Conservation (phyloP, 2,329 filamentous ascomycete genomes). For the Pseudogymnoascus destructans region DNA sequence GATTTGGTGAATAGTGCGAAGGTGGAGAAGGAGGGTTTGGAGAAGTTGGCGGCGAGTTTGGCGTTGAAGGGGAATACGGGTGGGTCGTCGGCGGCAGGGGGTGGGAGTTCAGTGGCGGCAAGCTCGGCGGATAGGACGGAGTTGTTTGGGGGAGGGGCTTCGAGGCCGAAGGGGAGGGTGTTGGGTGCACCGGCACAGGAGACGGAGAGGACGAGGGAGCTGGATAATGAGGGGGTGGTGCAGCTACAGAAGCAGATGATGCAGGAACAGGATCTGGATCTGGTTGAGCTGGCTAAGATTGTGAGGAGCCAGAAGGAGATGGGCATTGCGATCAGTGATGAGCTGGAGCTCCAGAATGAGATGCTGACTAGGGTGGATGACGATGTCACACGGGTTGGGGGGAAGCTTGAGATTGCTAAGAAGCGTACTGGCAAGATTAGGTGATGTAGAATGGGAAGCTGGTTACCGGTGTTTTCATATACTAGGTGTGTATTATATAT, state of each 20-base stretch:
- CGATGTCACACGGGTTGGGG: constrained; percentile 50
- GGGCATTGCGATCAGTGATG: constrained; percentile 61
- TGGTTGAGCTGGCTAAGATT: constrained; percentile 54
- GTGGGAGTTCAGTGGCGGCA: constrained; percentile 22
- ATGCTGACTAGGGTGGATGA: constrained; percentile 55
- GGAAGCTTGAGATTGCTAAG: constrained; percentile 64
- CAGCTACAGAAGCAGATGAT: constrained; percentile 64
- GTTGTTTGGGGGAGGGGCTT: constrained; percentile 32
- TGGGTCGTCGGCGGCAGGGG: constrained; percentile 9
- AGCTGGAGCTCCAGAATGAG: constrained; percentile 57
- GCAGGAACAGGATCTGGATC: constrained; percentile 59
- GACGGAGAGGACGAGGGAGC: constrained; percentile 61
- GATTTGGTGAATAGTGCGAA: constrained; percentile 57
- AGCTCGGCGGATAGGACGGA: constrained; percentile 30
- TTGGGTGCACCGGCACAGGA: constrained; percentile 61
- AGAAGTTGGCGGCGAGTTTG: constrained; percentile 53
- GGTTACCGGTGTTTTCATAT: neutral
- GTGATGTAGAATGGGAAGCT: constrained; percentile 1
- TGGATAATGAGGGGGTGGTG: constrained; percentile 63
- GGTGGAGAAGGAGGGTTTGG: constrained; percentile 64
- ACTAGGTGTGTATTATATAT: neutral
- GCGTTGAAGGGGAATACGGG: constrained; percentile 32
- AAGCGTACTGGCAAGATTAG: constrained; percentile 53
- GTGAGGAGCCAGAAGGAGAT: constrained; percentile 65
- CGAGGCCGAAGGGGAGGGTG: constrained; percentile 44